These are phyloP conservation scores for Pseudocercospora fijiensis DNA, from an alignment of 2,329 filamentous ascomycete species.

Conservation along the genomic window DNA sequence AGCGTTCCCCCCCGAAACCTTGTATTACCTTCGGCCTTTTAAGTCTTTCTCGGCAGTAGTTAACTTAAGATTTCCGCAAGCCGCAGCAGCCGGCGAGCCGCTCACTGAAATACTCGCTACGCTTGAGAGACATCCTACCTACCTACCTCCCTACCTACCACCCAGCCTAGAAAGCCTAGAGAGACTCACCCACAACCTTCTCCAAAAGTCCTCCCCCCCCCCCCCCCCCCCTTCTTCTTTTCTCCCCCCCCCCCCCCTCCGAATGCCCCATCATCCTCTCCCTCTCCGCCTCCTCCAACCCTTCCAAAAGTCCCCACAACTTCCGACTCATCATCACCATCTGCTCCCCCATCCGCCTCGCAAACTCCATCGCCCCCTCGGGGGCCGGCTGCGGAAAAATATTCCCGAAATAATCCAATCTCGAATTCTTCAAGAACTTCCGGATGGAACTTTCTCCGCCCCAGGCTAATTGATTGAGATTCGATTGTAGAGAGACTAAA, in stretches of 20 bases:
- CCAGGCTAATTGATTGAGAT: slow-evolving; percentile 20
- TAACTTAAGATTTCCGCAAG: too few species aligned
- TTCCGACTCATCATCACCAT: neutral
- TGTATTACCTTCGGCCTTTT: too few species aligned
- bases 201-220: too few species aligned
- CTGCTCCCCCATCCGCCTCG: neutral
- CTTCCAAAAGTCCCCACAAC: neutral
- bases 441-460: slow-evolving; percentile 7
- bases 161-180: too few species aligned
- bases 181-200: too few species aligned
- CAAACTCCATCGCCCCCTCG: neutral
- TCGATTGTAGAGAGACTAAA: slow-evolving; percentile 5
- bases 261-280: neutral
- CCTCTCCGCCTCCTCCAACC: neutral
- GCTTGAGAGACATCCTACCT: too few species aligned
- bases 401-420: slow-evolving; percentile 18
- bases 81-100: too few species aligned
- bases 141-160: too few species aligned
- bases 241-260: neutral
- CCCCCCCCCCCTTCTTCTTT: neutral
- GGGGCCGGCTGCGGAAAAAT: neutral
- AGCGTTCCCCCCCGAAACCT: too few species aligned
- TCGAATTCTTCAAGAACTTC: slow-evolving; percentile 15
- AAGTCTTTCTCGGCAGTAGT: too few species aligned
- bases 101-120: too few species aligned